phyloP scores from a whole-genome alignment of 78 protist species.

The Dictyostelium intermedium region DNA sequence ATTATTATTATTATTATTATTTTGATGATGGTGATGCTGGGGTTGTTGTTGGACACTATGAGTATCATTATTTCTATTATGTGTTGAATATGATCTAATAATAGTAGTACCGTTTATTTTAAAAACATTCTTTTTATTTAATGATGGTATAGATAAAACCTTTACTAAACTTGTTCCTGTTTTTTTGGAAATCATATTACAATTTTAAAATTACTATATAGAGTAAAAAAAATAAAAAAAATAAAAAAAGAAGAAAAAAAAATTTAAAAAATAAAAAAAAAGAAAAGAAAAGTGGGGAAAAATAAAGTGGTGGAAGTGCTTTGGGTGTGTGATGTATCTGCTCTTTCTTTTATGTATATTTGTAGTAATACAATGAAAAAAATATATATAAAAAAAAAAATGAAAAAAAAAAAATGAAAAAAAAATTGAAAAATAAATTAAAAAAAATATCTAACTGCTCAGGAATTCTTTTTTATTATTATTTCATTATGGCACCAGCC shows the following conservation, averaged over 20 bases:
- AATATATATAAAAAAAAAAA: too few species aligned
- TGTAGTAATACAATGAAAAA: not conserved
- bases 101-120: not conserved
- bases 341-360: too few species aligned
- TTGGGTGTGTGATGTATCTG: too few species aligned
- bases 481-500: not conserved
- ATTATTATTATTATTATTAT: not conserved
- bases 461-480: too few species aligned
- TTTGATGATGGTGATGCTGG: not conserved
- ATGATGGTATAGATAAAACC: not conserved
- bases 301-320: too few species aligned
- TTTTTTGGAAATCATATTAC: not conserved
- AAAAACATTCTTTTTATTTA: not conserved
- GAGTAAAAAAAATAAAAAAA: not conserved
- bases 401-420: too few species aligned
- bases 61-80: not conserved
- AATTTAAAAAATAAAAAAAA: not conserved
- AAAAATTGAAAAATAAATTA: too few species aligned
- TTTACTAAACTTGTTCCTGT: not conserved
- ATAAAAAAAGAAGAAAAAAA: not conserved
- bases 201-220: not conserved
- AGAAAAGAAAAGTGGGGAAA: not conserved
- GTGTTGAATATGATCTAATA: not conserved
- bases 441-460: too few species aligned
- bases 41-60: not conserved